Conservation (phyloP, 345 rosid species). For the Eucalyptus sideroxylon region DNA sequence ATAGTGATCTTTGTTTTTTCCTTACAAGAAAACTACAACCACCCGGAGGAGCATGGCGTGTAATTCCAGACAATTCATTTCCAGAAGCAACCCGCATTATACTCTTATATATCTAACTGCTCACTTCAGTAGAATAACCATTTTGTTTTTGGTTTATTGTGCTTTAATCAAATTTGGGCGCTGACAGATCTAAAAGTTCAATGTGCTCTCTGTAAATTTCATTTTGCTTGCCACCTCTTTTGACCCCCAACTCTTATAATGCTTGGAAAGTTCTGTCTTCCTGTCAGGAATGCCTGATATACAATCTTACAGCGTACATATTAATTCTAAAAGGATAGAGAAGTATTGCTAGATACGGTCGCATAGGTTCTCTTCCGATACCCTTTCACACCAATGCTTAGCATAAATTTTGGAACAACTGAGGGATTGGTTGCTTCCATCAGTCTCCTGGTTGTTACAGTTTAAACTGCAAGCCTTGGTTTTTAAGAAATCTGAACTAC, state of each 20-base stretch:
- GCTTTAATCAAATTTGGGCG: neutral
- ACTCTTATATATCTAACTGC: no score
- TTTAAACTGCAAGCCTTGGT: neutral
- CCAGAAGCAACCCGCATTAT: no score
- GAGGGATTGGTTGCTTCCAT: neutral
- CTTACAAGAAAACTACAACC: no score
- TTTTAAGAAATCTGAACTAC: neutral
- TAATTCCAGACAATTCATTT: no score
- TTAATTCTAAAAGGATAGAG: neutral
- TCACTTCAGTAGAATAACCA: no score
- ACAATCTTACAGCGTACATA: neutral
- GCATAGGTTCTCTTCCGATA: neutral
- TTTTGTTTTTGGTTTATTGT: neutral
- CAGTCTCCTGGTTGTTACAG: neutral
- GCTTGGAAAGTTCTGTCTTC: neutral
- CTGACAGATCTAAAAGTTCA: neutral
- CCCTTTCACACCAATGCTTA: neutral
- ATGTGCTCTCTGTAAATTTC: neutral
- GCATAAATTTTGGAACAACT: neutral
- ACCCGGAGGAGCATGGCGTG: no score
- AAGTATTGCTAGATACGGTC: neutral
- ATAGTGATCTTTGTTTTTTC: no score
- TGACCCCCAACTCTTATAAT: neutral
- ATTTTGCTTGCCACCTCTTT: neutral
- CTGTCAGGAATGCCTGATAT: neutral